Percentiles rank a stretch among this genome's conserved stretches.
These are phyloP conservation scores for Zarea fungicola DNA, from an alignment of 2,329 filamentous ascomycete genomes.

Conservation along the genomic window DNA sequence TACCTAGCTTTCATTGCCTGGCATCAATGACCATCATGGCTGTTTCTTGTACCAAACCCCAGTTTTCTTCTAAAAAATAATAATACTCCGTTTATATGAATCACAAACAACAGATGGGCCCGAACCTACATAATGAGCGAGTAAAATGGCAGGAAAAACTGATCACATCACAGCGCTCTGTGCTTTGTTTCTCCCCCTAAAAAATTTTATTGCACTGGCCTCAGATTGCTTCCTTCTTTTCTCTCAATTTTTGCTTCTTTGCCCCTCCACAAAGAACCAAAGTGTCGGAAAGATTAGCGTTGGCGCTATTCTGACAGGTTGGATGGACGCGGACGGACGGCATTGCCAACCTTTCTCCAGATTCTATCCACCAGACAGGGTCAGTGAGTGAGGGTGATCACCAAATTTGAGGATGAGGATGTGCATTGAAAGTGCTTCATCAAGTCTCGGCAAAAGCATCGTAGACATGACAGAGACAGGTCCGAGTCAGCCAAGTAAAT, in stretches of 20 bases:
- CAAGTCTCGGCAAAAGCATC: background rate
- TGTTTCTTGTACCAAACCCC: background rate
- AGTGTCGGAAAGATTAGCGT: background rate
- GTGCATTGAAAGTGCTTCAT: background rate
- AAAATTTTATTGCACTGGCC: constrained; percentile 1
- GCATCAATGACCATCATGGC: background rate
- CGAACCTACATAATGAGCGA: background rate
- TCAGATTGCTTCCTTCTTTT: background rate
- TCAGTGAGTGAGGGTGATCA: no score
- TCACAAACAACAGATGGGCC: background rate
- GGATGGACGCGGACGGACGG: no score
- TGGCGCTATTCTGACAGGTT: background rate
- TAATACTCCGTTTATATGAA: background rate
- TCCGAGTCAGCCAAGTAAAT: background rate
- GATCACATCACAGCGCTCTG: background rate
- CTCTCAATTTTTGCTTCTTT: background rate
- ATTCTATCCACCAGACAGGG: no score
- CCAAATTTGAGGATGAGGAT: no score
- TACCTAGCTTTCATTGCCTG: no score
- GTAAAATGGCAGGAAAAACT: no score
- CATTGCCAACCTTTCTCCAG: no score
- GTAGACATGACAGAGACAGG: constrained; percentile 3
- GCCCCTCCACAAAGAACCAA: background rate
- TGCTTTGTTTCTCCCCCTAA: background rate
- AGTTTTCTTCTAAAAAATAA: background rate